Percentiles rank a stretch among this genome's conserved stretches.
phyloP scores from a whole-genome alignment of 192 early-diverging fungal species.

The Podila epicladia region DNA sequence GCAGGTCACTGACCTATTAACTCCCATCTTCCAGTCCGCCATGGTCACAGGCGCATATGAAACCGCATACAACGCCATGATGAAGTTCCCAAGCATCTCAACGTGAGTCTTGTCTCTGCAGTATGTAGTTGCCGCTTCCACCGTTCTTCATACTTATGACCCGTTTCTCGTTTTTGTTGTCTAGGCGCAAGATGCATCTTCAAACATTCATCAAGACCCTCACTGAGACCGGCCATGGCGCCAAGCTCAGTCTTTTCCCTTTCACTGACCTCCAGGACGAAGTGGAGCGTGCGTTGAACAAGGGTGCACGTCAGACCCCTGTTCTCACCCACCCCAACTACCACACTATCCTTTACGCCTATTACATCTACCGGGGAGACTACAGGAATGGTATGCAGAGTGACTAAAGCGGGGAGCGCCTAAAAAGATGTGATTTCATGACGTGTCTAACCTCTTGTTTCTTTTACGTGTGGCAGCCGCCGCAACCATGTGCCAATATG shows the following conservation, averaged over 20 bases:
- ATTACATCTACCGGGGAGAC: slow-evolving; percentile 31
- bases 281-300: slow-evolving; percentile 26
- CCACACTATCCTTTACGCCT: slow-evolving; percentile 21
- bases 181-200: slow-evolving; percentile 24
- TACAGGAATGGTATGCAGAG: slow-evolving; percentile 26
- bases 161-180: not conserved
- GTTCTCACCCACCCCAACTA: slow-evolving; percentile 23
- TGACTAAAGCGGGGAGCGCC: not conserved
- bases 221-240: slow-evolving; percentile 29
- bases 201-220: slow-evolving; percentile 16
- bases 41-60: slow-evolving; percentile 28
- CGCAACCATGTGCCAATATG: slow-evolving; percentile 38
- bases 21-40: slow-evolving; percentile 12
- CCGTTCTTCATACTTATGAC: not conserved
- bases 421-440: too few species aligned
- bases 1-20: slow-evolving; percentile 7
- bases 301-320: slow-evolving; percentile 12
- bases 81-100: slow-evolving; percentile 18
- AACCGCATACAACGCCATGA: slow-evolving; percentile 35
- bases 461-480: slow-evolving; percentile 10
- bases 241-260: slow-evolving; percentile 29
- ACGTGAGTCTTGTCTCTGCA: slow-evolving; percentile 6
- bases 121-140: not conserved
- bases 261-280: slow-evolving; percentile 34
- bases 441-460: not conserved